Conservation (phyloP, 768 basidiomycete species). For the Ramaria rubella region DNA sequence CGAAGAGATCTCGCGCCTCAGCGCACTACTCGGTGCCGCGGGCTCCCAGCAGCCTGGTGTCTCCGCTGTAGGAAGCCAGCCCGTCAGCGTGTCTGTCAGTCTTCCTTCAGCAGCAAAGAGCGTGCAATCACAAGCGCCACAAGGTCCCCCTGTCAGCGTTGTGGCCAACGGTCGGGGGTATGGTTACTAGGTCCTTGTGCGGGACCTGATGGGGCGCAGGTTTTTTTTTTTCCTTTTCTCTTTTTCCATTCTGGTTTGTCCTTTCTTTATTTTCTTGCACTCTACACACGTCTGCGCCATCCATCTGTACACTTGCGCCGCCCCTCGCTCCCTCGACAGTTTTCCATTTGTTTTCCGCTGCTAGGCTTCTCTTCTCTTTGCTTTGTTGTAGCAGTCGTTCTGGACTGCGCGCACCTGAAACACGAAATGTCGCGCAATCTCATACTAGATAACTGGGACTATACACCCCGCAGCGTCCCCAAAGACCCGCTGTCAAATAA, state of each 20-base stretch:
- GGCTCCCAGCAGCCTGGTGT: conserved; percentile 29
- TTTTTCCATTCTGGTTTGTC: conserved; percentile 1
- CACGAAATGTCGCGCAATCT: not conserved
- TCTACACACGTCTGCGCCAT: too few species aligned
- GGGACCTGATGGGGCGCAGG: not conserved
- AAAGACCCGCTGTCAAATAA: too few species aligned
- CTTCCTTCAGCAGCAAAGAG: conserved; percentile 30
- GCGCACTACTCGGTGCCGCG: conserved; percentile 60
- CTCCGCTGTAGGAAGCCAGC: conserved; percentile 25
- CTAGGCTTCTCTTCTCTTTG: not conserved
- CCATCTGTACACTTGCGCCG: too few species aligned
- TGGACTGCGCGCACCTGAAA: not conserved
- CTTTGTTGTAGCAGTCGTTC: not conserved
- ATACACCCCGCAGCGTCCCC: too few species aligned
- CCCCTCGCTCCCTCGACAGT: too few species aligned
- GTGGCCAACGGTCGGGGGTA: conserved; percentile 31
- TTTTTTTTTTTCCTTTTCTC: conserved; percentile 1
- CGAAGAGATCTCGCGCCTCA: conserved; percentile 86
- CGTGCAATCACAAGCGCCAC: conserved; percentile 22
- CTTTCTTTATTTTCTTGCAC: too few species aligned
- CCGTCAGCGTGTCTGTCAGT: conserved; percentile 39
- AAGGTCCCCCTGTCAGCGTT: not conserved
- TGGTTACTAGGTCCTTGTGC: conserved; percentile 27
- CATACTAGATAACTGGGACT: too few species aligned
- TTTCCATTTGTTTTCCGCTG: not conserved